phyloP scores from a whole-genome alignment of 1,284 basidiomycete species.

The Puccinia brachypodii region DNA sequence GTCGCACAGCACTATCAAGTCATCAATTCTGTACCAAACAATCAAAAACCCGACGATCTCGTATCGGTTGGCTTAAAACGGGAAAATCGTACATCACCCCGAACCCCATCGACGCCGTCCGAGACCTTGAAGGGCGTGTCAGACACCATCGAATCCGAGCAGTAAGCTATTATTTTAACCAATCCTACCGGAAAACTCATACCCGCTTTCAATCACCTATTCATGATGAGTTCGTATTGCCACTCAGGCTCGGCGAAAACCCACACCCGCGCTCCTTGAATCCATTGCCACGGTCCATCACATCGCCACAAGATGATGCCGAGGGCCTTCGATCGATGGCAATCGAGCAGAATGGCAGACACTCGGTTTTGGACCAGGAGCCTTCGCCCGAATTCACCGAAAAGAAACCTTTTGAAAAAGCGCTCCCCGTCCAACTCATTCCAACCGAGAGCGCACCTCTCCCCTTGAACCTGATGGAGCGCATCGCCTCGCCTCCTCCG shows the following conservation, averaged over 20 bases:
- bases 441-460: background rate
- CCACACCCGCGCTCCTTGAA: background rate
- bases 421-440: background rate
- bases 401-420: too few relatives aligned
- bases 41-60: background rate
- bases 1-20: background rate
- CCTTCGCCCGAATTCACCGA: too few relatives aligned
- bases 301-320: background rate
- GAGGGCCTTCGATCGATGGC: background rate
- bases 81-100: background rate
- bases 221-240: background rate
- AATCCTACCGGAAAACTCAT: background rate
- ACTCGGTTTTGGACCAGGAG: background rate
- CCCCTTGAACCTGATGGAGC: background rate
- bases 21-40: background rate
- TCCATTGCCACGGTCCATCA: background rate
- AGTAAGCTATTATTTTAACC: background rate
- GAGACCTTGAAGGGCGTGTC: background rate
- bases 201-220: background rate
- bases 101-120: background rate
- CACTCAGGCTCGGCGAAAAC: background rate
- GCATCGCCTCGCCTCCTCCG: background rate
- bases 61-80: background rate
- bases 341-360: background rate
- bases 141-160: background rate